Base-by-base conservation (phyloP, 768 basidiomycete genomes). In the Pleurotus cornucopiae region DNA sequence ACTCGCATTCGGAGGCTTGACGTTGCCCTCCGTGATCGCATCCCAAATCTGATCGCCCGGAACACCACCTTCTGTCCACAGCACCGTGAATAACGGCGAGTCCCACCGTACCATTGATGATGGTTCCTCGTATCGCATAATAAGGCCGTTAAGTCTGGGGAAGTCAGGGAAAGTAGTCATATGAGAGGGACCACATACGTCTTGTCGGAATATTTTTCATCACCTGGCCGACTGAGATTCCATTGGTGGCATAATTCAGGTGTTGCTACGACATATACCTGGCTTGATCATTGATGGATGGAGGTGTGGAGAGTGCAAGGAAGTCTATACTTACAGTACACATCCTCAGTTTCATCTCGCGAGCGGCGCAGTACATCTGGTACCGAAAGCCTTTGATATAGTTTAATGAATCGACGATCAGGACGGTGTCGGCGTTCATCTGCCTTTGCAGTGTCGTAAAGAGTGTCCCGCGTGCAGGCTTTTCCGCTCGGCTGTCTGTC, bases 51-150 rank as follows among this genome's bases (percentile, higher is more conserved):
- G 80, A 6, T 84, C 76, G 12, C 76, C 77, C 3, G 90, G 87
- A 6, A 88, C 68, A 25, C 77, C 74, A 13, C 82, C 75, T 58
- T 94, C 92, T 25, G 81, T 78, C 82, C 87, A 92, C 3, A 85
- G 72, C 1, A 97, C 73, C 1, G 91, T 93, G 68, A 97, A 91
- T 41, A 98, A 79, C 0, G 97, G 96, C 0, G 96, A 91, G 69
- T 99, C 96, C 96, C 96, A 99, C 48, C 96, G 84, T n/a, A 91
- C 95, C 89, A 95, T 95, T 3, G 94, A 95, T 0, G 92, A 94
- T 0, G 97, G 97, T 64, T 98, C 97, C 72, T 99, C 97, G 63
- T 86, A 98, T 49, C 96, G 80, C 64, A 87, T 76, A 37, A 98
- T 70, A 2, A 99, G 81, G 67, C 93, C 94, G 46, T 93, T 89